These are phyloP conservation scores for Ogataea siamensis DNA, from an alignment of 805 yeast species.

Conservation along the genomic window DNA sequence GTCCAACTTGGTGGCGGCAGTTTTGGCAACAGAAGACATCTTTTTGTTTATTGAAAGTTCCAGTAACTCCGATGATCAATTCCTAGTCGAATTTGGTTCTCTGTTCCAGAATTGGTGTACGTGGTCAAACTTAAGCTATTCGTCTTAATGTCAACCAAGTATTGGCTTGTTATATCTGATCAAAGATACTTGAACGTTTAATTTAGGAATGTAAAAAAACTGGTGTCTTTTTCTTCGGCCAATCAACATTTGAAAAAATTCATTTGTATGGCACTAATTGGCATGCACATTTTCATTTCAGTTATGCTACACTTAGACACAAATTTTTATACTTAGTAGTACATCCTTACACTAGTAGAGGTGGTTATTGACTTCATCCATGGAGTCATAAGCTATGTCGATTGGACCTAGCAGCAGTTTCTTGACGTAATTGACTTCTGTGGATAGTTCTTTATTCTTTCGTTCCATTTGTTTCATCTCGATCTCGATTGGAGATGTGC, in stretches of 20 bases:
- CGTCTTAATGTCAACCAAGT: constrained; percentile 2
- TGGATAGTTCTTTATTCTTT: constrained; percentile 23
- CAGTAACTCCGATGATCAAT: constrained; percentile 11
- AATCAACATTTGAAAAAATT: constrained; percentile 11
- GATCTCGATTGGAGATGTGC: constrained; percentile 27
- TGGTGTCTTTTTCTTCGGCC: constrained; percentile 16
- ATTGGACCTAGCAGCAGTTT: constrained; percentile 26
- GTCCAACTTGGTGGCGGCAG: constrained; percentile 84
- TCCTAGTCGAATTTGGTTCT: background rate
- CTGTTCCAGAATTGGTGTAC: background rate
- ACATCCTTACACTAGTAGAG: constrained; percentile 15
- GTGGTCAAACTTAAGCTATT: constrained; percentile 2
- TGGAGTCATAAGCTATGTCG: constrained; percentile 26
- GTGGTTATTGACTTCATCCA: constrained; percentile 24
- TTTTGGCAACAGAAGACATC: constrained; percentile 38
- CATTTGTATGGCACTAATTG: constrained; percentile 8
- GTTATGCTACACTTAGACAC: no score
- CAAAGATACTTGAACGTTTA: constrained; percentile 11
- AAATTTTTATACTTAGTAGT: background rate
- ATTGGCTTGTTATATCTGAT: constrained; percentile 5
- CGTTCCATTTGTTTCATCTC: constrained; percentile 24
- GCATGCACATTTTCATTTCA: background rate
- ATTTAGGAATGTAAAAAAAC: constrained; percentile 6
- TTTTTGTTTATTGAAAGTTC: constrained; percentile 11
- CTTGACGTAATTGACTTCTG: constrained; percentile 28